phyloP scores from a whole-genome alignment of 2,329 filamentous ascomycete species.

The Diplodia sapinea region DNA sequence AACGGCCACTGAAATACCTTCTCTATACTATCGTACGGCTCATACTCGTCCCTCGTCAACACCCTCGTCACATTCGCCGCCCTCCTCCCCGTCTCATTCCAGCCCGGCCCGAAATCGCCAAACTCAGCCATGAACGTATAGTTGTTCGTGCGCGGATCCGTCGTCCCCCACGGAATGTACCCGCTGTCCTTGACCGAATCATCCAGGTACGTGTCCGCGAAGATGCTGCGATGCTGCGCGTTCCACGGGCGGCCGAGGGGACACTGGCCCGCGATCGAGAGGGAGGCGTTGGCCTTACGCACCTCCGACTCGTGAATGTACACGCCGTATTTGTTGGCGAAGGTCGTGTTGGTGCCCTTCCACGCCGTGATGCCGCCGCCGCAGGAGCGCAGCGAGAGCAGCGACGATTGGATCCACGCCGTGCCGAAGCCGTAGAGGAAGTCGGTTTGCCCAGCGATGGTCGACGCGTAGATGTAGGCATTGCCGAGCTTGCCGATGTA shows the following conservation, averaged over 20 bases:
- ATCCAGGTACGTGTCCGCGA: constrained; percentile 62
- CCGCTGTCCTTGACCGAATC: constrained; percentile 59
- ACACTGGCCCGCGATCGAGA: constrained; percentile 55
- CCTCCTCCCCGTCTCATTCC: constrained; percentile 55
- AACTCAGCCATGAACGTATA: constrained; percentile 65
- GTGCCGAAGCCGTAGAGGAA: constrained; percentile 74
- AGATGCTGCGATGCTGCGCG: constrained; percentile 62
- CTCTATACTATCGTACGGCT: constrained; percentile 46
- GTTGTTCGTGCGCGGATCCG: constrained; percentile 49
- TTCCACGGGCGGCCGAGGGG: constrained; percentile 69
- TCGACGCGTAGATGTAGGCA: constrained; percentile 66
- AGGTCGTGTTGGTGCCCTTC: constrained; percentile 72
- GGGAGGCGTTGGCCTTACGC: constrained; percentile 59
- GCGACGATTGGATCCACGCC: constrained; percentile 63
- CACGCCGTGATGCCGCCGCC: constrained; percentile 72
- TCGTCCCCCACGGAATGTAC: constrained; percentile 61
- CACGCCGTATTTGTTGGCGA: constrained; percentile 69
- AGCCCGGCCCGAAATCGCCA: constrained; percentile 59
- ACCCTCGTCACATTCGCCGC: constrained; percentile 54
- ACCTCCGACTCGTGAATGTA: constrained; percentile 65
- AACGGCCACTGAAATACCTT: constrained; percentile 57
- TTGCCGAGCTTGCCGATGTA: constrained; percentile 72
- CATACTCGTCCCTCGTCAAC: constrained; percentile 50
- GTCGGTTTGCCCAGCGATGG: constrained; percentile 70
- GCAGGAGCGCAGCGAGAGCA: constrained; percentile 63